A percentile compares a stretch with the other conserved stretches of the same genome.
phyloP scores from a whole-genome alignment of 805 yeast genomes.

The Wickerhamomyces chambardii region DNA sequence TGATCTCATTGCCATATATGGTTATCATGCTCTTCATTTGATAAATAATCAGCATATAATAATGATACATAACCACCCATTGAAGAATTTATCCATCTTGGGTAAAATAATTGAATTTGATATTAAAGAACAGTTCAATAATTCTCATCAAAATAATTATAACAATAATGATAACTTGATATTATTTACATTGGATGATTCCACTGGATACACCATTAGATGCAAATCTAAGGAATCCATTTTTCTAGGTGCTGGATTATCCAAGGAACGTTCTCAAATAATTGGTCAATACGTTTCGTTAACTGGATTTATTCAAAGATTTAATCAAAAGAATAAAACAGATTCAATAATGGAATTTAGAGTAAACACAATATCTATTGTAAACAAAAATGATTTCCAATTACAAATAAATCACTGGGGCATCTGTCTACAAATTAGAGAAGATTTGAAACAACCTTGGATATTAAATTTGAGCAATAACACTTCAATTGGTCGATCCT shows the following conservation, averaged over 20 bases:
- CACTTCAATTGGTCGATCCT: too few species aligned
- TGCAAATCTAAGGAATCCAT: too few species aligned
- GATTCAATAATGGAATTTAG: too few species aligned
- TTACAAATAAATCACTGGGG: too few species aligned
- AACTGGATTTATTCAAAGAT: background rate
- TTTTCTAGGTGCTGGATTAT: background rate
- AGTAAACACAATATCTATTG: too few species aligned
- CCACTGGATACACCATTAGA: constrained; percentile 5
- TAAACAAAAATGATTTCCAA: too few species aligned
- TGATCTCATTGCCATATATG: constrained; percentile 17
- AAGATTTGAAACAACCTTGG: background rate
- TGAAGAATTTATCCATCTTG: constrained; percentile 21
- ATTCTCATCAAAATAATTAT: too few species aligned
- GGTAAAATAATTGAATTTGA: constrained; percentile 23
- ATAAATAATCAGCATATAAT: constrained; percentile 11
- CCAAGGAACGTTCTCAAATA: background rate
- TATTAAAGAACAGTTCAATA: constrained; percentile 1
- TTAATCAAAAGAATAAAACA: too few species aligned
- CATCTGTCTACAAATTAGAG: background rate
- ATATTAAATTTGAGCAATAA: too few species aligned
- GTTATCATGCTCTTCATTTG: constrained; percentile 12
- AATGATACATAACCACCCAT: constrained; percentile 34
- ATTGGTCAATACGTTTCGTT: background rate
- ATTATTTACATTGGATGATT: constrained; percentile 16
- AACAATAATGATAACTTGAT: constrained; percentile 8